Evolutionary conservation across 2,329 filamentous ascomycete genomes (phyloP).

Genomic region (Alternaria metachromatica): DNA sequence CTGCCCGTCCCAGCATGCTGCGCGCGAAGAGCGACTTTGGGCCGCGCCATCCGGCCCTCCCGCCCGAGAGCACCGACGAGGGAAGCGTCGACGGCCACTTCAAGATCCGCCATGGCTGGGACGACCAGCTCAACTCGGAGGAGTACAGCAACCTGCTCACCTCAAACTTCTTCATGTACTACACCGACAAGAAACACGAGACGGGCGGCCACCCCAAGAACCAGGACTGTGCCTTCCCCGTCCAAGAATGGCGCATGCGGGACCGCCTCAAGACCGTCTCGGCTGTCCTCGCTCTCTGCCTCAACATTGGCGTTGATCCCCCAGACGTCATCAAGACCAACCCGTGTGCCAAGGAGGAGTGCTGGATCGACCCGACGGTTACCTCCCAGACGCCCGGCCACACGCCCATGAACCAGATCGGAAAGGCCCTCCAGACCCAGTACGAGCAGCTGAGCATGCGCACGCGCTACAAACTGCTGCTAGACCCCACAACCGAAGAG

Average conservation of each 20-base stretch:
- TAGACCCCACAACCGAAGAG: conserved; percentile 96
- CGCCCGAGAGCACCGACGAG: conserved; percentile 45
- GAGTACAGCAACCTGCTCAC: conserved; percentile 86
- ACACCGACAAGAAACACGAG: conserved; percentile 96
- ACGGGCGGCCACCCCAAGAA: conserved; percentile 85
- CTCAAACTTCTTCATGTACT: conserved; percentile 99
- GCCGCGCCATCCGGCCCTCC: conserved; percentile 47
- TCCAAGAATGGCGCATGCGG: conserved; percentile 97
- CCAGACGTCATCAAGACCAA: conserved; percentile 96
- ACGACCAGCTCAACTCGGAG: conserved; percentile 88
- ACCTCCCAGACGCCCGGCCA: conserved; percentile 72
- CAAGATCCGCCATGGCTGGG: conserved; percentile 82
- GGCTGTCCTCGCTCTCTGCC: conserved; percentile 88
- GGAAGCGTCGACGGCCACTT: conserved; percentile 60
- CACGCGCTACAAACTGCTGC: conserved; percentile 95
- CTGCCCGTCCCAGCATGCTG: conserved; percentile 49
- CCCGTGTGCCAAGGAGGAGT: conserved; percentile 91
- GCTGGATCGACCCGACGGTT: conserved; percentile 91
- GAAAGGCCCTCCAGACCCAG: conserved; percentile 92
- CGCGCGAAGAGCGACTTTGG: conserved; percentile 69
- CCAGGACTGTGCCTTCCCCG: conserved; percentile 58
- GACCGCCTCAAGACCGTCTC: conserved; percentile 97
- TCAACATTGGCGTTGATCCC: conserved; percentile 97
- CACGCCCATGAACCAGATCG: conserved; percentile 91
- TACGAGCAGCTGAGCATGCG: conserved; percentile 95